phyloP scores from a whole-genome alignment of 345 rosid species.

The Zanthoxylum bungeanum region DNA sequence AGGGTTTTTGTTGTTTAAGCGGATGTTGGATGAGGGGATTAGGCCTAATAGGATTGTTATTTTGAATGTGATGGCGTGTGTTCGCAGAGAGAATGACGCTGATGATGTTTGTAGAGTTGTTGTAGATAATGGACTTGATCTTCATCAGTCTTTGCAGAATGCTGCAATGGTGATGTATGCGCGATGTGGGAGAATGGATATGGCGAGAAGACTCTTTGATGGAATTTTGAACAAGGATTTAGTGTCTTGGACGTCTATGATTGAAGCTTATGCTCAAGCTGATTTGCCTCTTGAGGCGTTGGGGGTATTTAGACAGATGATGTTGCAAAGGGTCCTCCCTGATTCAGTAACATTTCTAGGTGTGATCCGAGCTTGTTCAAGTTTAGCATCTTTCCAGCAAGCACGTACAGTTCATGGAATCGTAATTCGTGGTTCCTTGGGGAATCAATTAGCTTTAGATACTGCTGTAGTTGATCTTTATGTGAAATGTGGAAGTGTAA shows the following conservation, averaged over 20 bases:
- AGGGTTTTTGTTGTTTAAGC: conserved; percentile 27
- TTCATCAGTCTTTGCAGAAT: conserved; percentile 20
- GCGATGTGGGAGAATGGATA: conserved; percentile 27
- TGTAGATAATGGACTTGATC: conserved; percentile 22
- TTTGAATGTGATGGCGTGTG: conserved; percentile 31
- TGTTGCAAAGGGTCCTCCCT: conserved; percentile 5
- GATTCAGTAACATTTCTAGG: conserved; percentile 33
- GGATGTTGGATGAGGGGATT: conserved; percentile 28
- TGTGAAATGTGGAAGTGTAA: conserved; percentile 47
- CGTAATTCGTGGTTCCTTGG: conserved; percentile 11
- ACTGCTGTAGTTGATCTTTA: conserved; percentile 34
- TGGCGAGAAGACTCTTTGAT: conserved; percentile 22
- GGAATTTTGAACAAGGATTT: conserved; percentile 26
- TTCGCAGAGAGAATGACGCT: conserved; percentile 16
- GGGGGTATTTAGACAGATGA: conserved; percentile 19
- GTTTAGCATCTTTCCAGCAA: conserved; percentile 23
- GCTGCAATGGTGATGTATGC: conserved; percentile 25
- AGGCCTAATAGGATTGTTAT: conserved; percentile 21
- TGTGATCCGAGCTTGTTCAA: conserved; percentile 28
- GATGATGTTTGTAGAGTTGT: conserved; percentile 23
- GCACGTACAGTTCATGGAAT: conserved; percentile 20
- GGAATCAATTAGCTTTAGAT: conserved; percentile 17
- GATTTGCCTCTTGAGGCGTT: conserved; percentile 28
- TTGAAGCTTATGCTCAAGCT: conserved; percentile 29
- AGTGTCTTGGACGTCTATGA: conserved; percentile 33